These are phyloP conservation scores for Luzula sylvatica DNA, from an alignment of 176 grass and related monocot species.

Conservation along the genomic window DNA sequence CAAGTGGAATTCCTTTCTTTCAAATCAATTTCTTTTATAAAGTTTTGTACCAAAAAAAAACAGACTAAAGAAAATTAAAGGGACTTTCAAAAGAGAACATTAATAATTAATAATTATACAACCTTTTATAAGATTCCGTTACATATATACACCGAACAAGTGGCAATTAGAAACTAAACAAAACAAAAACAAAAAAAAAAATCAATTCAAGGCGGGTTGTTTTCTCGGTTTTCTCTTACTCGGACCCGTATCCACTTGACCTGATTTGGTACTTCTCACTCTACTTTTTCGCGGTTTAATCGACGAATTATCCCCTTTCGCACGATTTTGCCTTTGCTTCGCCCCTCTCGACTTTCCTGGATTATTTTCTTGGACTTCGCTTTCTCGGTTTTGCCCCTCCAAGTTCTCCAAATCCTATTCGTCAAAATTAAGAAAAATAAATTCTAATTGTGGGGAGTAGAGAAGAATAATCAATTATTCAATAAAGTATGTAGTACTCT, in stretches of 20 bases:
- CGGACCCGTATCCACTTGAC: neutral
- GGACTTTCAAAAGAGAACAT: no score
- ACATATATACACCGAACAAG: no score
- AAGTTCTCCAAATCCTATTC: neutral
- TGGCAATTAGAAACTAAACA: neutral
- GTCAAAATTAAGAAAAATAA: neutral
- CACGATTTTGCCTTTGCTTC: constrained; percentile 3
- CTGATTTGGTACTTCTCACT: constrained; percentile 4
- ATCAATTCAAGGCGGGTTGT: constrained; percentile 2
- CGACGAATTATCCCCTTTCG: neutral
- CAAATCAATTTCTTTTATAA: no score
- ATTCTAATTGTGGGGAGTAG: neutral
- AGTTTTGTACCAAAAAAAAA: no score
- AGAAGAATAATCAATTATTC: neutral
- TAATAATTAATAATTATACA: no score
- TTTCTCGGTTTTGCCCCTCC: neutral
- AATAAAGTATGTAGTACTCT: neutral
- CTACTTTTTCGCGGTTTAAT: constrained; percentile 7
- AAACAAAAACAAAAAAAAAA: neutral
- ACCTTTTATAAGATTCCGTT: no score
- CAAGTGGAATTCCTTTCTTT: no score
- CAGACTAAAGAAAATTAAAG: no score
- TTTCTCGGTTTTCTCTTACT: constrained; percentile 22
- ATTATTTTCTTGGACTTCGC: neutral
- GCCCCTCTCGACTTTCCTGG: constrained; percentile 1